Evolutionary conservation across 164 flowering plant genomes (phyloP).

Genomic region (Malania oleifera): DNA sequence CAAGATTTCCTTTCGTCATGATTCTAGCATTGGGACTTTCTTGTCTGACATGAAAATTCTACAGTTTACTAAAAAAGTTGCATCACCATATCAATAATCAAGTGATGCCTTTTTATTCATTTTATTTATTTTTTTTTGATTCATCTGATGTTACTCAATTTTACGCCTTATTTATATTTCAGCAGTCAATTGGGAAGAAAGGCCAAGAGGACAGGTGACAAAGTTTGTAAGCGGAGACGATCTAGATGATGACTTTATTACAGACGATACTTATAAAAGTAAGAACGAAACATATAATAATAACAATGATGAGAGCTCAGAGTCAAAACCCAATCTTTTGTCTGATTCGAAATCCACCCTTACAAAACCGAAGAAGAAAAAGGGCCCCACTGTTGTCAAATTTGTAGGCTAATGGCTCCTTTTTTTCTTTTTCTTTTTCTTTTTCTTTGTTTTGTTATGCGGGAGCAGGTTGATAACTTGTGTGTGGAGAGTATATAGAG

Average conservation of each 20-base stretch:
- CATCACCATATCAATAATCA: too few relatives aligned
- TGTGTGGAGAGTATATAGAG: too few relatives aligned
- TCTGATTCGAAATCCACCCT: slow-evolving; percentile 16
- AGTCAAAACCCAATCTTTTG: slow-evolving; percentile 9
- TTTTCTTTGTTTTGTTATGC: too few relatives aligned
- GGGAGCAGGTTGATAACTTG: too few relatives aligned
- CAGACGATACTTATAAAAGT: slow-evolving; percentile 17
- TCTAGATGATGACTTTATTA: slow-evolving; percentile 74
- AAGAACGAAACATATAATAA: slow-evolving; percentile 13
- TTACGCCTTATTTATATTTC: slow-evolving; percentile 14
- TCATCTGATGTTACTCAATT: too few relatives aligned
- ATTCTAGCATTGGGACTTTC: too few relatives aligned
- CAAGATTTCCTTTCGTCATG: too few relatives aligned
- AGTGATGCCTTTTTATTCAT: too few relatives aligned
- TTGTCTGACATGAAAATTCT: too few relatives aligned
- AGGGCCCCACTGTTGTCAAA: slow-evolving; percentile 70
- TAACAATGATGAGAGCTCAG: slow-evolving; percentile 14
- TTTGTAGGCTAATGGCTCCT: slow-evolving; percentile 46
- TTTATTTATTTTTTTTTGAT: too few relatives aligned
- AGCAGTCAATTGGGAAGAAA: slow-evolving; percentile 26
- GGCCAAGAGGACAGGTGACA: slow-evolving; percentile 43
- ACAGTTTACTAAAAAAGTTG: too few relatives aligned
- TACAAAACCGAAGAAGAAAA: slow-evolving; percentile 52
- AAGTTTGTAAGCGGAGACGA: slow-evolving; percentile 73
- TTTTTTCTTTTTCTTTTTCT: background rate